Base-by-base conservation (phyloP, 2,329 filamentous ascomycete genomes). In the Lecanoromycetidae sp. region DNA sequence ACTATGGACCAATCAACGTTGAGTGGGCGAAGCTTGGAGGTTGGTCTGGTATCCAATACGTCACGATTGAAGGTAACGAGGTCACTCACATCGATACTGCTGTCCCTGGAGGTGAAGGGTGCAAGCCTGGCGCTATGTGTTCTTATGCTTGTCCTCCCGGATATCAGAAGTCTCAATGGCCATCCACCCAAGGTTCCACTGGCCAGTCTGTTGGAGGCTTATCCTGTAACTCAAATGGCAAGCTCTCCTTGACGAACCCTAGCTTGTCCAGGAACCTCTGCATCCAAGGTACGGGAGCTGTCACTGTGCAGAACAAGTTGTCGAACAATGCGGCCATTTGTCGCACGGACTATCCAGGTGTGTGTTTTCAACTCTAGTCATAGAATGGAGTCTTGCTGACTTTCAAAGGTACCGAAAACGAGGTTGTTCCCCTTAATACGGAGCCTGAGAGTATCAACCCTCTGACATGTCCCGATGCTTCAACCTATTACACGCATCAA, bases 301-400 rank as follows among this genome's bases (percentile, higher is more conserved):
- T 95, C 55, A 71, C 72, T 50, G 76, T 94, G 51, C 61, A 80
- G 64, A 98, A 94, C 74, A 78, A 81, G 46, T 72, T 95, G 27
- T 60, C 65, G 41, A 61, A 76, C 30, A 67, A 75, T 35, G 82
- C 85, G 23, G 75, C 82, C 36, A 76, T 94, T 57, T 98, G 91
- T 78, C 87, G 87, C 65, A 96, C 91, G 55, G 87, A 95, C 65
- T 98, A 98, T 68, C 91, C 91, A 52, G 90, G 87, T 75, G 61
- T 36, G 44, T 41, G 62, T 64, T 55, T 22, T 38, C 15, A 26
- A 22, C 39, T 43, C 50, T 20, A 46, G 34, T 36, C 38, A 33
- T 38, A 46, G 26, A 44, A 29, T 22, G 20, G 39, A 15, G 7
- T 13, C 22, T 48, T 12, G 41, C 26, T 32, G 29, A 20, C 19